phyloP scores from a whole-genome alignment of 306 rosid genomes.

The Citrullus amarus region DNA sequence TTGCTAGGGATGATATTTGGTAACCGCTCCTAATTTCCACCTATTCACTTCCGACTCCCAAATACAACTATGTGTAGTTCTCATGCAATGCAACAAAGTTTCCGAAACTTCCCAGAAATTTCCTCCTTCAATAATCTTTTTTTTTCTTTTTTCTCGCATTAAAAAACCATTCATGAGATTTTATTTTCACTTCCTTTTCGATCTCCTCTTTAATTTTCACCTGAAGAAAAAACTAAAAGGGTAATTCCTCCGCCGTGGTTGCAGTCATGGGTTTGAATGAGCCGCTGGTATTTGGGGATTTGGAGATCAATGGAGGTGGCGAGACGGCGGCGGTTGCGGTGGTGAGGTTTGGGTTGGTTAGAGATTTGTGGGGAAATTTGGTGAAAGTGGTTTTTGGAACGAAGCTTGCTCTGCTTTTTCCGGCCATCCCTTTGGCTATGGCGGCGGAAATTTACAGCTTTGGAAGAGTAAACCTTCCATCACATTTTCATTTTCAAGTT shows the following conservation, averaged over 20 bases:
- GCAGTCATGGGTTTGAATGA: background rate
- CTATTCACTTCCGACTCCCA: background rate
- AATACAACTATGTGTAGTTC: background rate
- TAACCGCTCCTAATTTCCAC: background rate
- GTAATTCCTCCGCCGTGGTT: background rate
- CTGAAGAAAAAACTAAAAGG: background rate
- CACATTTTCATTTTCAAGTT: background rate
- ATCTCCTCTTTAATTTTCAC: background rate
- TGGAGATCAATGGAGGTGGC: background rate
- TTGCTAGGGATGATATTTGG: background rate
- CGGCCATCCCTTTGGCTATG: constrained; percentile 60
- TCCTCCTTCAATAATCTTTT: background rate
- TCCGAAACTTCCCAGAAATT: background rate
- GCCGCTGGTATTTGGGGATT: background rate
- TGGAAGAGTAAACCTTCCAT: constrained; percentile 42
- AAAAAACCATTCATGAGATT: background rate
- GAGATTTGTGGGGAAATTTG: constrained; percentile 16
- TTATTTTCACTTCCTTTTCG: background rate
- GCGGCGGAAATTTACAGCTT: constrained; percentile 32
- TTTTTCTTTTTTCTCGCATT: background rate
- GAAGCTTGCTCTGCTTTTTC: constrained; percentile 58
- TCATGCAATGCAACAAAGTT: background rate
- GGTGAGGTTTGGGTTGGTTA: background rate
- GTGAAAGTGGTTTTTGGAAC: constrained; percentile 72
- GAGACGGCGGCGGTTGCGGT: background rate